Base-by-base conservation (phyloP, 129 eudicot genomes). In the Chrysanthemum seticuspe region DNA sequence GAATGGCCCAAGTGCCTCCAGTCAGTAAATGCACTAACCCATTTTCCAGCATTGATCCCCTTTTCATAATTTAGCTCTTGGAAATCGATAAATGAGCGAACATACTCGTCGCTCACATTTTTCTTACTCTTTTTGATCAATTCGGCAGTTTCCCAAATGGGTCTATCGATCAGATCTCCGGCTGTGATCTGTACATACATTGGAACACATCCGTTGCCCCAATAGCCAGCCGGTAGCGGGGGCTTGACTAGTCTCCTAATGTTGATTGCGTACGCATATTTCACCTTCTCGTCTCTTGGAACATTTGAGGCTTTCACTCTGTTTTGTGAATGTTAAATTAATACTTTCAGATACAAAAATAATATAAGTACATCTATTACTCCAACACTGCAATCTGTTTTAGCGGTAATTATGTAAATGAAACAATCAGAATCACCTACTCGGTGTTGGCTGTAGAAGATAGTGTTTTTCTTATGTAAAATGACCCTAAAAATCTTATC, bases 1-100 rank as follows among this genome's bases (percentile, higher is more conserved):
- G 94, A 86, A 71, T 91, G 97, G 21, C 97, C 97, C 82, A 91
- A 77, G 71, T 91, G 97, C 75, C 97, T 74, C 97, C 97, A 91
- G 76, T 91, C 97, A 0, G 97, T 91, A 73, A 91, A 87, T 1
- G 91, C 97, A 47, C 87, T 87, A 71, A 87, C 91, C 13, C 83
- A 71, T 62, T 73, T 70, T 21, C 97, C 97, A 0, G 86, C 89
- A 6, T 81, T 85, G 55, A 91, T 91, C 58, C 97, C 97, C 63
- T 85, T 65, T 7, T 48, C 55, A 47, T 81, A 91, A 15, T 87
- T 75, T 15, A 85, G 72, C 67, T 91, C 89, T 21, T 87, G 97
- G 68, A 85, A 87, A 64, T 91, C 91, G 16, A 91, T 82, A 31
- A 74, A 87, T 3, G 95, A 91, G 45, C 82, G 85, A 5, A 91